Evolutionary conservation across 305 asterid species (phyloP).

Genomic region (Fraxinus floribunda): DNA sequence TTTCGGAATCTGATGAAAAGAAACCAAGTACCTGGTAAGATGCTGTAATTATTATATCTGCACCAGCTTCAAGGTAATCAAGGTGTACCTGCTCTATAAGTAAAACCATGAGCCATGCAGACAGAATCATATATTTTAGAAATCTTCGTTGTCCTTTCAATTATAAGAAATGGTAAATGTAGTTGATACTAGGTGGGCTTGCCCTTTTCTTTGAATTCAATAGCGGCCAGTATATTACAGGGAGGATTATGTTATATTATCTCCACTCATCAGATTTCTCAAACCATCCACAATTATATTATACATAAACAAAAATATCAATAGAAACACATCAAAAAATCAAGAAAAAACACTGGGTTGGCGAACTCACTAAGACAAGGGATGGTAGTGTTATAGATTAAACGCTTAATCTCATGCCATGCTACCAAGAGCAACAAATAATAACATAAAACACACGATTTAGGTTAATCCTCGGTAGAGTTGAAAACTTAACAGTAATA

Average conservation of each 20-base stretch:
- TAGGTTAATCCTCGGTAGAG: background rate
- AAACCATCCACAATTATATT: background rate
- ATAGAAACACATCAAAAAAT: background rate
- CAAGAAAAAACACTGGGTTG: background rate
- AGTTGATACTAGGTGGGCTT: background rate
- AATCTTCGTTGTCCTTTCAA: background rate
- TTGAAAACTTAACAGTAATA: background rate
- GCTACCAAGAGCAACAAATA: background rate
- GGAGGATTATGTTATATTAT: background rate
- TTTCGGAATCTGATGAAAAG: background rate
- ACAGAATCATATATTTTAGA: background rate
- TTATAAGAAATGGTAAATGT: background rate
- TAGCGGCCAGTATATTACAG: background rate
- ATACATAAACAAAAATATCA: background rate
- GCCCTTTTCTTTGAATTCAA: background rate
- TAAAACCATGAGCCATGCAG: constrained; percentile 22
- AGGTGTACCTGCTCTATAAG: constrained; percentile 69
- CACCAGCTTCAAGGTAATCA: constrained; percentile 88
- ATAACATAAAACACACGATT: too few species aligned
- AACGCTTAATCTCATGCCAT: background rate
- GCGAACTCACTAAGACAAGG: background rate
- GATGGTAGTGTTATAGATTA: background rate
- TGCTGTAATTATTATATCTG: constrained; percentile 70
- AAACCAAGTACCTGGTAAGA: constrained; percentile 66
- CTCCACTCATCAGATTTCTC: background rate